Base-by-base conservation (phyloP, 2,329 filamentous ascomycete species). In the Aspergillus versicolor region DNA sequence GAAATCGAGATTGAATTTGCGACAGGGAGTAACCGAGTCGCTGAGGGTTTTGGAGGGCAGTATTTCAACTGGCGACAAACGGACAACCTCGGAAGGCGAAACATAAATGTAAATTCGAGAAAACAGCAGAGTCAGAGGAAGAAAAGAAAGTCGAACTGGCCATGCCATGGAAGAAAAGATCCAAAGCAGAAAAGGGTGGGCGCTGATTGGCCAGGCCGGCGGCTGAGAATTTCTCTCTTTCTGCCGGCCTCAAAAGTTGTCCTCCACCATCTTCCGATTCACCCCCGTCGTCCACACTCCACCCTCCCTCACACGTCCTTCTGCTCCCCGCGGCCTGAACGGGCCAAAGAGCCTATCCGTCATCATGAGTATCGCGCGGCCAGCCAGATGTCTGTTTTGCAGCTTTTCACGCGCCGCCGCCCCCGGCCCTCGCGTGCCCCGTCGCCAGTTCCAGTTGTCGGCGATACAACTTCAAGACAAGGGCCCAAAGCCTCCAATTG, bases 371-470 rank as follows among this genome's bases (percentile, higher is more conserved):
- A 67, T 80, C 71, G 70, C 75, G 66, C 74, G 77, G 47, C 76
- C 79, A 37, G 74, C 77, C 61, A 74, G 76, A 74, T 83, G 80
- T 68, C 70, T 82, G 52, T 77, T 82, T 61, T 80, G 78, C 70
- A 75, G 71, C 63, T 78, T 79, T 61, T 75, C 77, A 50, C 75
- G 75, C 60, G 67, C 75, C 54, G 63, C 69, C 45, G 66, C 73
- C 12, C 44, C n/a, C 30, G 70, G 71, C 61, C 69, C 75, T 63
- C 74, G 73, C 58, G 66, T 77, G 41, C 73, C 76, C 65, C 78
- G 75, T 64, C 80, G 77, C 67, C 76, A 77, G 66, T 81, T 82
- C 70, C 79, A 82, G 64, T 64, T 73, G 17, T 75, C 80, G 17
- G 70, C 74, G 43, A 53, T 73, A 44, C 70, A 69, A 49, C 72